These are phyloP conservation scores for Chrysoporthe cubensis DNA, from an alignment of 2,329 filamentous ascomycete species.

Conservation along the genomic window DNA sequence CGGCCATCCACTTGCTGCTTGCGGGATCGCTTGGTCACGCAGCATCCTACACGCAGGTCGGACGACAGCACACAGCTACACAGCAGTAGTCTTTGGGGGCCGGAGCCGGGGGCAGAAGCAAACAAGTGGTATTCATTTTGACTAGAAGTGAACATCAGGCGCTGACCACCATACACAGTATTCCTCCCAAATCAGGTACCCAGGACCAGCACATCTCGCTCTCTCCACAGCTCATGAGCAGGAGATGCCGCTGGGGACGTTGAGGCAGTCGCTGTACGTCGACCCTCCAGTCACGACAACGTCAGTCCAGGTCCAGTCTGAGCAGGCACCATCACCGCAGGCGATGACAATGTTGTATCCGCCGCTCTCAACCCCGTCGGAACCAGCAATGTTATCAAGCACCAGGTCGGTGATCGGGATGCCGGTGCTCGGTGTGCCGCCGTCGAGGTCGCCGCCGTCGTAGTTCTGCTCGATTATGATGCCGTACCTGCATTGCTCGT, in stretches of 20 bases:
- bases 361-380: slow-evolving; percentile 20
- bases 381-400: slow-evolving; percentile 23
- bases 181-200: too few species aligned
- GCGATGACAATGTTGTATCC: slow-evolving; percentile 26
- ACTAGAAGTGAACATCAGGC: neutral
- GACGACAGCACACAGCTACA: neutral
- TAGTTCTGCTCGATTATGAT: slow-evolving; percentile 30
- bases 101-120: neutral
- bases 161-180: neutral
- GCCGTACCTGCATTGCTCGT: slow-evolving; percentile 20
- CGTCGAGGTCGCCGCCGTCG: slow-evolving; percentile 25
- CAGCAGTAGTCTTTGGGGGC: too few species aligned
- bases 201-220: neutral
- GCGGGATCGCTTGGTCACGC: neutral
- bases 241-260: slow-evolving; percentile 21
- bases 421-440: slow-evolving; percentile 22
- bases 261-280: slow-evolving; percentile 19
- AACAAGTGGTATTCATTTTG: neutral
- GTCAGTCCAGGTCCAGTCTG: slow-evolving; percentile 27
- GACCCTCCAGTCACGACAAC: slow-evolving; percentile 26
- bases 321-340: slow-evolving; percentile 22
- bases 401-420: slow-evolving; percentile 27
- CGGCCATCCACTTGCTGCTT: too few species aligned
- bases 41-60: neutral
- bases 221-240: slow-evolving; percentile 10